These are phyloP conservation scores for Nemania sp. DNA, from an alignment of 2,329 filamentous ascomycete species.

Conservation along the genomic window DNA sequence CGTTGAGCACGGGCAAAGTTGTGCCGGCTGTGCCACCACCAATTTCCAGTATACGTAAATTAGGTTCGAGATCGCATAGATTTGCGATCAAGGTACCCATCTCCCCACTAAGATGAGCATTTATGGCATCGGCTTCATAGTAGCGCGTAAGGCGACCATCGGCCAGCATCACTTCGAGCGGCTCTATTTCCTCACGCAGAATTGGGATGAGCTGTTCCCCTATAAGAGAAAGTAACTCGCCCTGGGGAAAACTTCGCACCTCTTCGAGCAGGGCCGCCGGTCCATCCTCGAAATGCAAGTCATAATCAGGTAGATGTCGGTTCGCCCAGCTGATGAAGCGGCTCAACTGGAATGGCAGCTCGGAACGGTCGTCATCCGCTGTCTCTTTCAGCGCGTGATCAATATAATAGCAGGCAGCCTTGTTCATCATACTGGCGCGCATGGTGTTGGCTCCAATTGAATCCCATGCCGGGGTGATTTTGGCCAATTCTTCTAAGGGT, in stretches of 20 bases:
- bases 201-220: conserved; percentile 34
- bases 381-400: conserved; percentile 30
- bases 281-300: conserved; percentile 12
- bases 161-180: conserved; percentile 39
- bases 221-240: conserved; percentile 33
- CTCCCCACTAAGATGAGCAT: conserved; percentile 15
- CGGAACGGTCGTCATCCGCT: conserved; percentile 24
- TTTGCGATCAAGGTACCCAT: conserved; percentile 14
- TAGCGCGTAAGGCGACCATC: conserved; percentile 33
- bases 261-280: conserved; percentile 14
- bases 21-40: conserved; percentile 19
- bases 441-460: not conserved
- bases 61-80: conserved; percentile 27
- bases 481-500: not conserved
- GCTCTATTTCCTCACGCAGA: conserved; percentile 32
- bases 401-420: conserved; percentile 31
- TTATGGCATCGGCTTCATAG: conserved; percentile 25
- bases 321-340: conserved; percentile 30
- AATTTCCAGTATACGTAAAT: conserved; percentile 33
- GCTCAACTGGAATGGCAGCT: conserved; percentile 31
- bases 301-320: not conserved
- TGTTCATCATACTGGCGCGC: conserved; percentile 14
- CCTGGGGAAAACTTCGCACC: conserved; percentile 25
- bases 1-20: conserved; percentile 36
- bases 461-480: not conserved